A percentile compares a stretch with the other conserved stretches of the same genome.
Conservation (phyloP, 2,329 filamentous ascomycete genomes). For the Fusarium drepaniforme region DNA sequence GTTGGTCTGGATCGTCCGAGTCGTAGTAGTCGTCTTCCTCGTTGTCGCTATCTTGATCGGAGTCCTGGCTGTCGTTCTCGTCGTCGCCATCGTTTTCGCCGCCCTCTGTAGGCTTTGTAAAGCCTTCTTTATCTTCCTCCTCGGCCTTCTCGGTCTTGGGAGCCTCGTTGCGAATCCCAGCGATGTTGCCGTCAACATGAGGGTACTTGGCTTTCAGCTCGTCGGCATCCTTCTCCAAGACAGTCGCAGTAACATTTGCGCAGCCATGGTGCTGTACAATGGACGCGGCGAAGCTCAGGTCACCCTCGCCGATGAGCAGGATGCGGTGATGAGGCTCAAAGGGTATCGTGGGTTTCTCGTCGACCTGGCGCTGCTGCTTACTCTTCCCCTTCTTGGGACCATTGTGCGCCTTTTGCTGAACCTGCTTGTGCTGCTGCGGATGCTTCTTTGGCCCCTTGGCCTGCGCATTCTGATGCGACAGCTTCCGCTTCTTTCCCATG, state of each 20-base stretch:
- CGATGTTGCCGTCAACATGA: constrained; percentile 71
- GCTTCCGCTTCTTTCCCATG: constrained; percentile 60
- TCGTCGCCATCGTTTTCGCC: constrained; percentile 9
- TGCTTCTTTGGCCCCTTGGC: constrained; percentile 33
- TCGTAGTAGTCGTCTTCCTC: constrained; percentile 30
- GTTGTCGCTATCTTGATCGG: constrained; percentile 31
- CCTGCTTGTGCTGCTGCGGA: constrained; percentile 30
- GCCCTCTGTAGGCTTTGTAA: constrained; percentile 3
- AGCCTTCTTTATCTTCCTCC: background rate
- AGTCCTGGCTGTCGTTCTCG: constrained; percentile 24
- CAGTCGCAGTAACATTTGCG: constrained; percentile 76
- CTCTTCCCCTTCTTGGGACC: constrained; percentile 39
- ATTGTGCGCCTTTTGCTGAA: constrained; percentile 36
- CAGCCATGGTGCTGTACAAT: constrained; percentile 76
- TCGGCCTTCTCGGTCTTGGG: constrained; percentile 30
- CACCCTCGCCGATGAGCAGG: constrained; percentile 83
- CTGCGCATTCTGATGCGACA: constrained; percentile 43
- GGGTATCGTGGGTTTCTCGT: constrained; percentile 68
- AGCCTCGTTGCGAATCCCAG: constrained; percentile 55
- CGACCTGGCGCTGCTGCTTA: constrained; percentile 43
- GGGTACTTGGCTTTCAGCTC: constrained; percentile 81
- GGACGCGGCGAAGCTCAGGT: constrained; percentile 81
- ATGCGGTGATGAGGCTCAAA: constrained; percentile 76
- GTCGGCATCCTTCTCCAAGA: constrained; percentile 68
- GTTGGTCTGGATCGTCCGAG: constrained; percentile 35